Evolutionary conservation across 169 alveolate genomes (phyloP), one percentile per base, ranked within the genome.

Genomic region (Theileria equi): DNA sequence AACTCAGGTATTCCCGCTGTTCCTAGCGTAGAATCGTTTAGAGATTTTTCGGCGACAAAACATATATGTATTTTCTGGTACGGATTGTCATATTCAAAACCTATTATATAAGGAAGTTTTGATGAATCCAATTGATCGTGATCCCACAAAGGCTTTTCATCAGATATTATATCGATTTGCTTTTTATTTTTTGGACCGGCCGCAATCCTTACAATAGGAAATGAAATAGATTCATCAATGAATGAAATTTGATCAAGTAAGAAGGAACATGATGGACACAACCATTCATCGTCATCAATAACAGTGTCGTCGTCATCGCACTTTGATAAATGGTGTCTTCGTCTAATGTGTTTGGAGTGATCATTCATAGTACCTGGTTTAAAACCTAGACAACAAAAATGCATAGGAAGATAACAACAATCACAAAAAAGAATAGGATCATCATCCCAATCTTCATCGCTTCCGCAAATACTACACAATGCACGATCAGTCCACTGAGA

Each of bases 371-470:
- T 80, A 6, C 73, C 84, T 21, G 84, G 80, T 23, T 62, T 74
- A 41, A 48, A 74, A 1, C 81, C 86, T n/a, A 77, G 68, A 31
- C 86, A 77, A 19, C 81, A 66, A 36, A 57, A 80, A 52, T 86
- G 92, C 92, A 86, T 86, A 34, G 92, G 92, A 0, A 85, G 68
- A 62, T 81, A 86, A 65, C 92, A 86, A 50, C 92, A 86, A 43
- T 86, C 92, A 41, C 92, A 86, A 50, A 86, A 86, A 19, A 86
- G 69, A 1, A 86, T 86, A 0, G 92, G 92, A 68, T 86, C 85
- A 62, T 86, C 92, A 35, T 86, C 92, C 92, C 92, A 86, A 44
- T 86, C 92, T 53, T 86, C 92, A 45, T 82, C 92, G 11, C 72
- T 61, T 25, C 87, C 82, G 52, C 92, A 86, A 38, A 86, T 44